A percentile compares a stretch with the other conserved stretches of the same genome.
These are phyloP conservation scores for Mrakia frigida DNA, from an alignment of 768 basidiomycete species.

Conservation along the genomic window DNA sequence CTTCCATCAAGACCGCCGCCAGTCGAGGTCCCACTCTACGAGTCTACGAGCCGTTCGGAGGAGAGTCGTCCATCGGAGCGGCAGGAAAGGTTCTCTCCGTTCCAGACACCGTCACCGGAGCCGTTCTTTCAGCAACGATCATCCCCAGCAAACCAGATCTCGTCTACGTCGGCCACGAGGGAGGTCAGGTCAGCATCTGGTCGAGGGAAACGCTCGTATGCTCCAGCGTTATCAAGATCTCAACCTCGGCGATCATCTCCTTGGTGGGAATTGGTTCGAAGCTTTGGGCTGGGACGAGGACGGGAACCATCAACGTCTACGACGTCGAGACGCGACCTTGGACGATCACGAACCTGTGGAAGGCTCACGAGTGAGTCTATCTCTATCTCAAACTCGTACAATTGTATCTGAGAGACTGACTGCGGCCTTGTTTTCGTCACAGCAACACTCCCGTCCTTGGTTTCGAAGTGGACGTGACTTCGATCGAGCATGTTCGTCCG, in stretches of 20 bases:
- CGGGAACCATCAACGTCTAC: constrained; percentile 74
- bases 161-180: constrained; percentile 87
- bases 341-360: constrained; percentile 82
- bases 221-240: constrained; percentile 70
- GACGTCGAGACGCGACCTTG: constrained; percentile 67
- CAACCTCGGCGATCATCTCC: constrained; percentile 71
- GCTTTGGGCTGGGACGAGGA: constrained; percentile 82
- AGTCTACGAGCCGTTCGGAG: constrained; percentile 62
- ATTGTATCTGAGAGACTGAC: neutral
- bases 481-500: constrained; percentile 60
- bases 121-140: constrained; percentile 73
- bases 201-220: constrained; percentile 50
- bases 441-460: constrained; percentile 21
- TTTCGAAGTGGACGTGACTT: constrained; percentile 37
- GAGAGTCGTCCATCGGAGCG: constrained; percentile 46
- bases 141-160: constrained; percentile 61
- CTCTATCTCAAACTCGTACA: neutral
- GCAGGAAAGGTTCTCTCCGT: constrained; percentile 43
- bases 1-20: constrained; percentile 4
- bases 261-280: constrained; percentile 76
- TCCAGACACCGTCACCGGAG: constrained; percentile 63
- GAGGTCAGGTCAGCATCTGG: constrained; percentile 86
- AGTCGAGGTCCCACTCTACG: constrained; percentile 61
- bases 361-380: constrained; percentile 57
- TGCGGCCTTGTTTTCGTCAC: neutral